Base-by-base conservation (phyloP, 345 rosid species). In the Rhizophora mangle region DNA sequence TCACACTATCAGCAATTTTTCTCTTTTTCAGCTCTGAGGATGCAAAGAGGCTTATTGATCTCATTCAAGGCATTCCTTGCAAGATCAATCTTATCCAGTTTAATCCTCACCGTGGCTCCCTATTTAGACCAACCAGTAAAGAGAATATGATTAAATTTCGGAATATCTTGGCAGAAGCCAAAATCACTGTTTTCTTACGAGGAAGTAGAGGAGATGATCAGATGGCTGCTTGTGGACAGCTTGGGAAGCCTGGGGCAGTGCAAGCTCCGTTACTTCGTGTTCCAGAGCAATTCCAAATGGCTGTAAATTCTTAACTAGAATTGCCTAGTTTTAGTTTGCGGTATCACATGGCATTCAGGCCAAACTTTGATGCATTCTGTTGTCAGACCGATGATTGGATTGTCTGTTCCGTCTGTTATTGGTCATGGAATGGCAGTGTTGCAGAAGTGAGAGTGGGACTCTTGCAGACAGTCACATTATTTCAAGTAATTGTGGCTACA, bases 151-250 rank as follows among this genome's bases (percentile, higher is more conserved):
- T 89, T 15, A 80, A 89, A 85, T 94, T 94, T 63, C 84, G 93
- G 46, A 94, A 91, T 69, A 62, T 77, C 47, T 77, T 94, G 79
- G 93, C 88, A 3, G 86, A 75, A 79, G 97, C 77, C 49, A 92
- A 90, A 36, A 84, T 89, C 80, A 56, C 69, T 0, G 97, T 91
- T 70, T 84, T 91, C 72, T 67, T 86, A 81, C 72, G 97, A 62
- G 76, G 76, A 61, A 89, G 96, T 70, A 81, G 95, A 81, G 98
- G 97, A 29, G 91, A 91, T 46, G 98, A 94, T 84, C 86, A 89
- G 84, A 94, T 88, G 98, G 98, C 97, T 43, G 98, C 97, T 21
- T 91, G 96, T 65, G 96, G 98, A 53, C 98, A 94, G 82, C 98
- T 94, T 37, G 98, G 98, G 72, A 86, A 86, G 64, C 89, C 78